Conservation (phyloP, 225 moss, liverwort and hornwort species). For the Polytrichum commune region DNA sequence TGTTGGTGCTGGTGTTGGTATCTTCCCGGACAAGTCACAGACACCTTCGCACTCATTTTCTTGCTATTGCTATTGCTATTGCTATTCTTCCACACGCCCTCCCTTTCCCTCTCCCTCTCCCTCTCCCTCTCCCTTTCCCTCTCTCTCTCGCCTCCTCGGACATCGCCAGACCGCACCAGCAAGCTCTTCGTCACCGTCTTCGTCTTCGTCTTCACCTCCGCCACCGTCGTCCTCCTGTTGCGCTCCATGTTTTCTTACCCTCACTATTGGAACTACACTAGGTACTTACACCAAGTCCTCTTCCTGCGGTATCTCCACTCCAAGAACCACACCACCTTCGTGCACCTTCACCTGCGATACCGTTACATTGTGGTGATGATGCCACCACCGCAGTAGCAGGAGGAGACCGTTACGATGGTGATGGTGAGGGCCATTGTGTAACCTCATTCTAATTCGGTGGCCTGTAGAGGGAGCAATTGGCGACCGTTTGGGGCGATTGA, state of each 20-base stretch:
- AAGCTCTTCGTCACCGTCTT: slow-evolving; percentile 33
- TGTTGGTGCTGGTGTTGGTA: background rate
- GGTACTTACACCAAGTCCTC: background rate
- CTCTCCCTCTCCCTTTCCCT: slow-evolving; percentile 7
- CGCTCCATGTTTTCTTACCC: background rate
- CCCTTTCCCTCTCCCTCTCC: background rate
- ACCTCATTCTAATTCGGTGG: background rate
- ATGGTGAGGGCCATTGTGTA: background rate
- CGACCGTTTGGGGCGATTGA: too few relatives aligned
- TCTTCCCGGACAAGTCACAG: too few relatives aligned
- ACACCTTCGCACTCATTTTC: too few relatives aligned
- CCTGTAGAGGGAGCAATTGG: too few relatives aligned
- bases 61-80: too few relatives aligned
- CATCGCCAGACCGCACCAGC: slow-evolving; percentile 18
- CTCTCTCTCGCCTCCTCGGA: slow-evolving; percentile 21
- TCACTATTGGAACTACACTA: background rate
- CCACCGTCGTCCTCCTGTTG: background rate
- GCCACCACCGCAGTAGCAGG: background rate
- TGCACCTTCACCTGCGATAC: slow-evolving; percentile 2
- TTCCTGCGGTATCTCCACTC: background rate
- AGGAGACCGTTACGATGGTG: background rate
- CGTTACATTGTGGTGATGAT: slow-evolving; percentile 29
- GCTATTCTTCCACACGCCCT: background rate
- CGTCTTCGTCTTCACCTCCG: slow-evolving; percentile 36
- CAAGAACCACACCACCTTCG: background rate